Evolutionary conservation across 2,329 filamentous ascomycete species (phyloP), one percentile per base, ranked within the genome.

Genomic region (Madurella fahalii): DNA sequence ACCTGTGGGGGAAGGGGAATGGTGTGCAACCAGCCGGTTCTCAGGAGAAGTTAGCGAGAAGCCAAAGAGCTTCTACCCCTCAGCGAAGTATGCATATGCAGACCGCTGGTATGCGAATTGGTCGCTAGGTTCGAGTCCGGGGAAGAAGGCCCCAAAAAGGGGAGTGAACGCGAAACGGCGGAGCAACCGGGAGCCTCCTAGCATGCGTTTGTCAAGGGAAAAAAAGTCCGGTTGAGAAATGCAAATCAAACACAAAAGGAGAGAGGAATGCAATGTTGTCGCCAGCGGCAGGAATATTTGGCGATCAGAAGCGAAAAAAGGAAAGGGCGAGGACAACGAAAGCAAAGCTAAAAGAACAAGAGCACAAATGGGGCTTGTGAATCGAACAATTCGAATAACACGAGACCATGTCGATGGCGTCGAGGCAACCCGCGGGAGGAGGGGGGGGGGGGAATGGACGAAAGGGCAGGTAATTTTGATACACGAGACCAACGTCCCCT

Each of bases 301-400:
- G 16, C 25, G 25, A 40, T 7, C 37, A 17, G 25, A 47, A 47
- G 42, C 11, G 42, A 46, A 31, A 16, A 37, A 25, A n/a, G 30
- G 18, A 50, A 55, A 47, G 44, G 31, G n/a, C n/a, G 45, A 49
- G 40, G 46, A 47, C 40, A 47, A 43, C 31, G 46, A 16, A 53
- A 49, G 34, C 4, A 37, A 1, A 48, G n/a, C 40, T 32, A 43
- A 47, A 30, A 8, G n/a, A 25, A 45, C 40, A 40, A 47, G 30
- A 18, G 18, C 30, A 37, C 25, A 47, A 40, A 46, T 41, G 25
- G 43, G 43, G 44, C 7, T 40, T 44, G 40, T 41, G 32, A 52
- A 34, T 51, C 18, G 34, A 52, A 18, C 40, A 47, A 41, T 9
- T 40, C 46, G 50, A 57, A 47, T 13, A 41, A 25, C 46, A 50